Evolutionary conservation across 805 yeast species (phyloP), one percentile per base, ranked within the genome.

Genomic region (Soucietia sequanensis): DNA sequence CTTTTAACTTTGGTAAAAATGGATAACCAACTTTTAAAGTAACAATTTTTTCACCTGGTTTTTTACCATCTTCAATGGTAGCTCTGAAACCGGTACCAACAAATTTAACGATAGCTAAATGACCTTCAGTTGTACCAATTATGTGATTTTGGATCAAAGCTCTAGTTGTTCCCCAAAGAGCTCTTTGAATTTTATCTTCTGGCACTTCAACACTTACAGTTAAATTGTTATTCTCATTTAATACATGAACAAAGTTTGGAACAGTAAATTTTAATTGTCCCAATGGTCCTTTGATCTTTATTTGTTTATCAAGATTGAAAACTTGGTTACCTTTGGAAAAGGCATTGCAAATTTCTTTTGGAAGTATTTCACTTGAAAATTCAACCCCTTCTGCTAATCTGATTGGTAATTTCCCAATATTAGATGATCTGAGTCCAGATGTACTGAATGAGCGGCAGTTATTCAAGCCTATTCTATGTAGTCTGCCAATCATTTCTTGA

Each of bases 71-170:
- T 47, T 86, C 95, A 13, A 91, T 56, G 41, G 77, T 72, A 2
- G 95, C 96, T 63, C 98, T 81, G 75, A 85, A 93, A 58, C 99
- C 99, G 9, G 98, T 91, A 46, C 99, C 99, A 12, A 88, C 95
- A 47, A 93, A 82, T 62, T 80, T 85, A 44, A 93, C 72, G 37
- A 90, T 84, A 17, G 93, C 79, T 42, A 88, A 62, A 58, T 93
- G 98, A 10, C 98, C 98, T 50, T 90, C 98, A 26, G 88, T 80
- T 25, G 89, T 95, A 34, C 99, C 99, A 23, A 76, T 68, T 19
- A 91, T 72, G 47, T 84, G 76, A 63, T 91, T 91, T 50, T 80
- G 78, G 31, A 93, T 58, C 39, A 82, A 69, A 0, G 95, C 74
- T 56, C 99, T 77, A 34, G 83, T 74, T 5, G 98, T 93, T 12